phyloP scores from a whole-genome alignment of 2,329 filamentous ascomycete species.

The Exophiala viscosa region DNA sequence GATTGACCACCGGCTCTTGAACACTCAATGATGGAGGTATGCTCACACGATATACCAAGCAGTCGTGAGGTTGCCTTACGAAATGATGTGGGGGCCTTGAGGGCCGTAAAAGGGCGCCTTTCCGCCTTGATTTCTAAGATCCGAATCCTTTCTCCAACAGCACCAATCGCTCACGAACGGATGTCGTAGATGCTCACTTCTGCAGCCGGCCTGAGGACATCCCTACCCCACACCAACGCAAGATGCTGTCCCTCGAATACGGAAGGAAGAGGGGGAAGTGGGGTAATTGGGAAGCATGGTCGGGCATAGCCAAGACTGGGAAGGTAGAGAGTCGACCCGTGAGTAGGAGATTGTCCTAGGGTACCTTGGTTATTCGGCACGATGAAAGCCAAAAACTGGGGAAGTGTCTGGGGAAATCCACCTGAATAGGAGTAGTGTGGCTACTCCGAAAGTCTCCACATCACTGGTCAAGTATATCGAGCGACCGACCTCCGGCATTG shows the following conservation, averaged over 20 bases:
- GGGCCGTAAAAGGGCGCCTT: not conserved
- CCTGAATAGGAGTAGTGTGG: not conserved
- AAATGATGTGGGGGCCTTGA: not conserved
- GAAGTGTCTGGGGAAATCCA: not conserved
- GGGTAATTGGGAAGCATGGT: conserved; percentile 2
- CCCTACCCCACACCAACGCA: conserved; percentile 6
- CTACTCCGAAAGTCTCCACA: not conserved
- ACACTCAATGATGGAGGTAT: not conserved
- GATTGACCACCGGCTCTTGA: not conserved
- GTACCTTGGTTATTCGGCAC: not conserved
- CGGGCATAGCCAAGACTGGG: not conserved
- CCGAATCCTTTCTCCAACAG: not conserved
- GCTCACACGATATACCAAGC: not conserved
- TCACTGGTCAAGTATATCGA: not conserved
- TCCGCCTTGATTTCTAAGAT: not conserved
- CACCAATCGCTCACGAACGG: not conserved
- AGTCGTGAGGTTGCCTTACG: not conserved
- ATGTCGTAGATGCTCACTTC: not conserved
- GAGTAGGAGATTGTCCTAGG: too few relatives aligned
- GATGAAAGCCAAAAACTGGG: not conserved
- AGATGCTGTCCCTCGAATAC: conserved; percentile 1
- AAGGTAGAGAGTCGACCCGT: too few relatives aligned
- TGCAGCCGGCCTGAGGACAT: not conserved
- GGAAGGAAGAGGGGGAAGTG: conserved; percentile 1
- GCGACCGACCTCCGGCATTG: not conserved